These are phyloP conservation scores for Microdochium paspali DNA, from an alignment of 2,329 filamentous ascomycete species.

Conservation along the genomic window DNA sequence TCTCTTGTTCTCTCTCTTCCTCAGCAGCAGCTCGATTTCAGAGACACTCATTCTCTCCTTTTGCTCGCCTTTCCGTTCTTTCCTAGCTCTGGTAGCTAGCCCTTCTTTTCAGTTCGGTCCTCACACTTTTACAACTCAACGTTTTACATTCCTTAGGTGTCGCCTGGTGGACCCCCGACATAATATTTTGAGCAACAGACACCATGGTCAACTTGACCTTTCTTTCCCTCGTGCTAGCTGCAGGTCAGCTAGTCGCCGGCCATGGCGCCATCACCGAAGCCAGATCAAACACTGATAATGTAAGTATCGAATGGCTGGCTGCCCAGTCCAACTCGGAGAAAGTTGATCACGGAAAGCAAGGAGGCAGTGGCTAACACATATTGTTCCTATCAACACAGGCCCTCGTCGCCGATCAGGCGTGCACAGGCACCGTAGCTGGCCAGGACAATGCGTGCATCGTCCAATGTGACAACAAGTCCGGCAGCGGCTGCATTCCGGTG, in stretches of 20 bases:
- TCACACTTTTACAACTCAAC: neutral
- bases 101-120: neutral
- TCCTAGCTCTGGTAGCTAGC: neutral
- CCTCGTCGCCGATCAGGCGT: constrained; percentile 47
- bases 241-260: constrained; percentile 45
- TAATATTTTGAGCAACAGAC: constrained; percentile 7
- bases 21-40: neutral
- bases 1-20: neutral
- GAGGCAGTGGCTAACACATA: too few species aligned
- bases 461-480: constrained; percentile 50
- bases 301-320: too few species aligned
- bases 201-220: constrained; percentile 11
- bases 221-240: constrained; percentile 38
- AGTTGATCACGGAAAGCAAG: too few species aligned
- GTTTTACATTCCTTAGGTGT: neutral
- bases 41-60: neutral
- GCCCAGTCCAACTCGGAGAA: too few species aligned
- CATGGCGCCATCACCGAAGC: constrained; percentile 53
- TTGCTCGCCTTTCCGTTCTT: neutral
- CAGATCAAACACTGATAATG: constrained; percentile 29
- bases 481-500: constrained; percentile 48
- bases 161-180: too few species aligned
- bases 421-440: constrained; percentile 51
- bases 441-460: constrained; percentile 53
- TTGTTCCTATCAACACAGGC: constrained; percentile 13